Evolutionary conservation across 2,329 filamentous ascomycete species (phyloP).

Genomic region (Pseudogymnoascus sp.): DNA sequence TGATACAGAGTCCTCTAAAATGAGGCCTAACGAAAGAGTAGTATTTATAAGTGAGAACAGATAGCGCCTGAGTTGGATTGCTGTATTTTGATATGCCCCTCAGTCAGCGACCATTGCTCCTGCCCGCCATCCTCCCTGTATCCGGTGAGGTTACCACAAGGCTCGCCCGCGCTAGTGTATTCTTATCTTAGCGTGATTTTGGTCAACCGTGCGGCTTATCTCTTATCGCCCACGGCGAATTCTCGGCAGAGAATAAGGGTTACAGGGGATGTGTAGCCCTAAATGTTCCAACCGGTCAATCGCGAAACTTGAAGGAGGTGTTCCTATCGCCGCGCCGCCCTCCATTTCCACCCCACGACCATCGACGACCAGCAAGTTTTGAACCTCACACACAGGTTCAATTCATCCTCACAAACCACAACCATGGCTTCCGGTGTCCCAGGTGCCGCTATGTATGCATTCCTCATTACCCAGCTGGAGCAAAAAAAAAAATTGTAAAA

Average conservation of each 20-base stretch:
- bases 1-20: background rate
- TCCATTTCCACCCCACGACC: conserved; percentile 18
- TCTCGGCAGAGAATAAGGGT: conserved; percentile 11
- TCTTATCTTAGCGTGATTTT: conserved; percentile 4
- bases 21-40: background rate
- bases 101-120: conserved; percentile 3
- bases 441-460: conserved; percentile 31
- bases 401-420: conserved; percentile 22
- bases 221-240: conserved; percentile 6
- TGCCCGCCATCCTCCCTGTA: conserved; percentile 3
- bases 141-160: background rate
- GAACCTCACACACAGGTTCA: conserved; percentile 25
- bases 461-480: conserved; percentile 1
- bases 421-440: conserved; percentile 33
- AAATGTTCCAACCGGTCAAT: conserved; percentile 1
- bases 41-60: background rate
- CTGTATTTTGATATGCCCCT: conserved; percentile 6
- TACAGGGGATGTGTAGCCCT: conserved; percentile 11
- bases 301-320: conserved; percentile 1
- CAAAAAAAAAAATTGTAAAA: background rate
- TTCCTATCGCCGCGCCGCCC: conserved; percentile 7
- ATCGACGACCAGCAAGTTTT: conserved; percentile 24
- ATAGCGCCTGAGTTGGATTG: background rate
- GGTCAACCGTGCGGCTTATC: background rate
- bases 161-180: conserved; percentile 9